Evolutionary conservation across 1,284 basidiomycete species (phyloP).

Genomic region (Irpex sp.): DNA sequence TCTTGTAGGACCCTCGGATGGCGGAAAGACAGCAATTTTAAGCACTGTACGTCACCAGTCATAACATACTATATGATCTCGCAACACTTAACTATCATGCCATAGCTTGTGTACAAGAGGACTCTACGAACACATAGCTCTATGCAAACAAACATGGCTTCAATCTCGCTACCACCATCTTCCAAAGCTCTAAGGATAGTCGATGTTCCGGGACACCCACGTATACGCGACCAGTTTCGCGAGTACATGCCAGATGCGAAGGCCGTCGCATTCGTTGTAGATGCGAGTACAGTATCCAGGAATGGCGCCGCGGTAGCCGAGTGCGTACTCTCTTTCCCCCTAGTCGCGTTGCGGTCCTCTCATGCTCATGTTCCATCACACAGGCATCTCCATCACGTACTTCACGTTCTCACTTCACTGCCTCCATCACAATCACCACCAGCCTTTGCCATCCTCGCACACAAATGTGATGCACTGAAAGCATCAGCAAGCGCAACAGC

Average conservation of each 20-base stretch:
- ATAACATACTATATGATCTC: constrained; percentile 12
- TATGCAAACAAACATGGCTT: constrained; percentile 62
- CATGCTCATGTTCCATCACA: background rate
- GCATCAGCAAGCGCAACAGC: constrained; percentile 37
- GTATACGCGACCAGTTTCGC: constrained; percentile 66
- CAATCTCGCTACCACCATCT: constrained; percentile 36
- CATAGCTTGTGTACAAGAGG: constrained; percentile 60
- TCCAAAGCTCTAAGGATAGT: constrained; percentile 48
- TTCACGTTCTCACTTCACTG: constrained; percentile 66
- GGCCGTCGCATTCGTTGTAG: constrained; percentile 71
- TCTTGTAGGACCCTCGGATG: constrained; percentile 65
- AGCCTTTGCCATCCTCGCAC: constrained; percentile 61
- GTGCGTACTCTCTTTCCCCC: constrained; percentile 39
- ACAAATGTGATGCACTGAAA: constrained; percentile 71
- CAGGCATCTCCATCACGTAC: constrained; percentile 68
- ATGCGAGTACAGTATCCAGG: constrained; percentile 69
- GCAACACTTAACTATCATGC: constrained; percentile 26
- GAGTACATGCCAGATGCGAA: constrained; percentile 60
- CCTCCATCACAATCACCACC: constrained; percentile 65
- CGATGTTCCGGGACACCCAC: constrained; percentile 77
- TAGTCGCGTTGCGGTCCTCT: background rate
- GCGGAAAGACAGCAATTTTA: constrained; percentile 73
- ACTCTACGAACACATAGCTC: constrained; percentile 69
- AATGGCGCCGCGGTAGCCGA: constrained; percentile 72
- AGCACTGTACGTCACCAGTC: constrained; percentile 37